A percentile compares a stretch with the other conserved stretches of the same genome.
Evolutionary conservation across 2,329 filamentous ascomycete genomes (phyloP).

Genomic region (Chrysosporium keratinophilum): DNA sequence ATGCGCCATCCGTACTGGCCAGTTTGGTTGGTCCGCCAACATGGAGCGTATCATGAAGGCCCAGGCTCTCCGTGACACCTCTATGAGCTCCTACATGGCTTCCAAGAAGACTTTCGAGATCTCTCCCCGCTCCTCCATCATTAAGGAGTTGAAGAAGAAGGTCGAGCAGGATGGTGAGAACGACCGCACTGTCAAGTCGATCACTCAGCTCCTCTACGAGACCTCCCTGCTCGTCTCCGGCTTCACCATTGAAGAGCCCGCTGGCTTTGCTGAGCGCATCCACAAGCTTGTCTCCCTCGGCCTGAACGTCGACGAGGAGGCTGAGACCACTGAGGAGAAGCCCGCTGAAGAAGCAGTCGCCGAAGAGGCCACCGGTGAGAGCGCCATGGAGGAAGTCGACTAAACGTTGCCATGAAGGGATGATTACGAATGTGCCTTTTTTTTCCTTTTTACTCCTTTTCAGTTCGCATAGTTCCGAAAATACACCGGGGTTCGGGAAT

Average conservation of each 20-base stretch:
- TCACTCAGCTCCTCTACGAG: constrained; percentile 97
- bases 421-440: constrained; percentile 4
- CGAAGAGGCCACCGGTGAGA: constrained; percentile 63
- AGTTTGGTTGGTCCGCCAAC: constrained; percentile 99
- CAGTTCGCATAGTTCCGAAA: constrained; percentile 1
- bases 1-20: constrained; percentile 97
- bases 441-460: constrained; percentile 1
- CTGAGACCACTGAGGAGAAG: constrained; percentile 53
- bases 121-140: constrained; percentile 94
- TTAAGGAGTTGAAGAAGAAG: constrained; percentile 99
- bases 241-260: constrained; percentile 98
- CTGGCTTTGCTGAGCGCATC: constrained; percentile 95
- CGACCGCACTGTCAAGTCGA: constrained; percentile 98
- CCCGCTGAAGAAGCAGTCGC: constrained; percentile 51
- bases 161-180: constrained; percentile 95
- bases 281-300: constrained; percentile 99
- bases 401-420: constrained; percentile 42
- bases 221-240: constrained; percentile 96
- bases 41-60: constrained; percentile 99
- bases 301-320: constrained; percentile 91
- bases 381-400: constrained; percentile 99
- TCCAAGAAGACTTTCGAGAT: constrained; percentile 99
- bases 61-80: constrained; percentile 97
- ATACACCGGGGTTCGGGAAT: constrained; percentile 12
- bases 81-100: constrained; percentile 99